phyloP scores from a whole-genome alignment of 768 basidiomycete species.

The Tulasnella sp. region DNA sequence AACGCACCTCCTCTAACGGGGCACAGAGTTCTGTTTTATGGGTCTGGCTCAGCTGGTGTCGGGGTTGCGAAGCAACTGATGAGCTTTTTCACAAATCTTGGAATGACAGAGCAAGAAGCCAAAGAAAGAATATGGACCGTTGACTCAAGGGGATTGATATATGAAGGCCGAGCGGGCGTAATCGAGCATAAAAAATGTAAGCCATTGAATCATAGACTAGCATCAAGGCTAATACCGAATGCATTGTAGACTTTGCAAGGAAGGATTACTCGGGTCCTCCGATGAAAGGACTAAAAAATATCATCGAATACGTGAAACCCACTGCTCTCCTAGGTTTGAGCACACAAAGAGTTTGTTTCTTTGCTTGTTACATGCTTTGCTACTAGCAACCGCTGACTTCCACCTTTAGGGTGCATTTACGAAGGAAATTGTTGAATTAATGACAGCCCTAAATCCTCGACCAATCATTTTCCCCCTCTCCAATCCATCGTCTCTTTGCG shows the following conservation, averaged over 20 bases:
- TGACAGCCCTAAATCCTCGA: constrained; percentile 65
- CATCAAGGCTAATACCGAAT: not conserved
- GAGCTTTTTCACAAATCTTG: constrained; percentile 28
- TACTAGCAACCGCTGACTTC: no score
- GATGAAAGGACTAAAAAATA: constrained; percentile 58
- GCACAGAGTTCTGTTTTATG: constrained; percentile 32
- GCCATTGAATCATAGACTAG: not conserved
- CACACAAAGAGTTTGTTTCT: constrained; percentile 28
- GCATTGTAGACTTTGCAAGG: constrained; percentile 57
- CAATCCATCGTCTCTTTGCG: constrained; percentile 69
- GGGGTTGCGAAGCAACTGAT: constrained; percentile 33
- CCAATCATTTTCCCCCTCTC: constrained; percentile 91
- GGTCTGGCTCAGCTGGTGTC: constrained; percentile 31
- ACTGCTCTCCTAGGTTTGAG: constrained; percentile 83
- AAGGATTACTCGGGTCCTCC: constrained; percentile 65
- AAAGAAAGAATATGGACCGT: constrained; percentile 30
- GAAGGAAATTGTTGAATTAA: constrained; percentile 51
- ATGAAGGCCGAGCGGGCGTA: not conserved
- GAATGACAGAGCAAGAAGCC: constrained; percentile 28
- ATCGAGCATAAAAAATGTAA: not conserved
- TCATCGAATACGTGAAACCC: constrained; percentile 68
- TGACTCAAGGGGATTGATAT: constrained; percentile 21
- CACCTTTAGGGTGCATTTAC: constrained; percentile 58
- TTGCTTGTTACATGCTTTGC: not conserved
- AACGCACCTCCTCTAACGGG: constrained; percentile 24